These are phyloP conservation scores for Sporothrix protearum DNA, from an alignment of 2,329 filamentous ascomycete species.

Conservation along the genomic window DNA sequence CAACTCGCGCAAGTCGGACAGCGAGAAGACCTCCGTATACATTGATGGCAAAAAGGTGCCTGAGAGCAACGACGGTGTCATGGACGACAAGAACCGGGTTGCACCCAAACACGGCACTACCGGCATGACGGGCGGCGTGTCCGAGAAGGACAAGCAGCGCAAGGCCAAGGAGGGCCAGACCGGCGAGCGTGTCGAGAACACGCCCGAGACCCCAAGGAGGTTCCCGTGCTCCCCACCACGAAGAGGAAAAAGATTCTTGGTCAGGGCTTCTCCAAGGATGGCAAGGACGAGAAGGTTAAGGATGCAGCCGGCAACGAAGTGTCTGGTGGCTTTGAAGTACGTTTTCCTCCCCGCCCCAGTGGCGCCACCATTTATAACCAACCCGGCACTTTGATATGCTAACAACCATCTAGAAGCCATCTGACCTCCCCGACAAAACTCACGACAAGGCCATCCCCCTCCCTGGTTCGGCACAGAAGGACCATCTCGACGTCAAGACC, in stretches of 20 bases:
- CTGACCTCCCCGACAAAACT: constrained; percentile 72
- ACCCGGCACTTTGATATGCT: not conserved
- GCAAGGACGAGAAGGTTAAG: constrained; percentile 40
- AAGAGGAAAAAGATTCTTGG: constrained; percentile 63
- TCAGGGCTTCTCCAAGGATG: constrained; percentile 38
- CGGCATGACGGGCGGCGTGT: constrained; percentile 85
- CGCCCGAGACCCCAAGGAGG: constrained; percentile 83
- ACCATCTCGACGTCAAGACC: constrained; percentile 56
- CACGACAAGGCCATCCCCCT: constrained; percentile 70
- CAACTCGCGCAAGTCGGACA: constrained; percentile 35
- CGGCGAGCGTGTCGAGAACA: constrained; percentile 65
- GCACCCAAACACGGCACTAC: constrained; percentile 80
- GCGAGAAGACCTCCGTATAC: constrained; percentile 46
- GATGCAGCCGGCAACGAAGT: constrained; percentile 39
- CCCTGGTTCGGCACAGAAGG: constrained; percentile 62
- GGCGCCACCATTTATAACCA: not conserved
- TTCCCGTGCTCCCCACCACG: constrained; percentile 77
- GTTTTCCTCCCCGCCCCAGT: constrained; percentile 26
- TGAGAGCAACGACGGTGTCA: constrained; percentile 72
- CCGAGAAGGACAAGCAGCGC: constrained; percentile 75
- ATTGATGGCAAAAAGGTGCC: constrained; percentile 61
- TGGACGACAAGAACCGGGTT: constrained; percentile 79
- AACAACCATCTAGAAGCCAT: constrained; percentile 61
- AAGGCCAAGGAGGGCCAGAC: constrained; percentile 64
- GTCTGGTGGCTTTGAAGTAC: constrained; percentile 58